Base-by-base conservation (phyloP, 225 moss, liverwort and hornwort genomes). In the Pseudoscleropodium purum region DNA sequence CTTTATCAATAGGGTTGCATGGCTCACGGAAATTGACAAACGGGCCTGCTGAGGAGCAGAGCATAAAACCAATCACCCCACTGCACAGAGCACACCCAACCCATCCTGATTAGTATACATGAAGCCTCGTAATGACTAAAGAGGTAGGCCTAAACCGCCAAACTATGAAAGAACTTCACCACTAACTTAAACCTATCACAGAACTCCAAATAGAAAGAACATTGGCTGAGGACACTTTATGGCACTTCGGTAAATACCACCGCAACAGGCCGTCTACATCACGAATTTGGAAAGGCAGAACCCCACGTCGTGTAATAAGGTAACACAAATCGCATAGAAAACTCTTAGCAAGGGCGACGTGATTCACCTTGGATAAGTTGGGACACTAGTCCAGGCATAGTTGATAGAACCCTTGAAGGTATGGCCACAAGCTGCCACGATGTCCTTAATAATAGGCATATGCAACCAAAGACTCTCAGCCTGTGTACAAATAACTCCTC, bases 381-480 rank as follows among this genome's bases (percentile, higher is more conserved):
- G 99, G 41, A 99, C 97, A 81, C 97, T 97, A 72, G 97, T 97
- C 99, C 99, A 99, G 7, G 99, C 97, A 91, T 99, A 99, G 89
- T 95, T 95, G 84, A 99, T 91, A 80, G 97, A 97, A 76, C 98
- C 97, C 91, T 95, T 99, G 87, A 97, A 99, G 70, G 97, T 96
- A 69, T 92, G 94, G 67, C 95, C 91, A 90, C 96, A 97, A 86
- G 95, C 95, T 82, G 91, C 90, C 60, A 95, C 92, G 61, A 99
- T 97, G 84, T 99, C 95, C 91, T 99, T 96, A 64, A 99, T 97
- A 88, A 97, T 99, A 68, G 94, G 93, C 92, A 99, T 96, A 81
- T 99, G 99, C 90, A 99, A 91, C 99, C 99, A 99, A 79, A 99
- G 86, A 90, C 97, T 97, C 83, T 99, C 99, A 59, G 99, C 99